A percentile compares a stretch with the other conserved stretches of the same genome.
Conservation (phyloP, 177 flowering plant genomes). For the Vitis hybrid region DNA sequence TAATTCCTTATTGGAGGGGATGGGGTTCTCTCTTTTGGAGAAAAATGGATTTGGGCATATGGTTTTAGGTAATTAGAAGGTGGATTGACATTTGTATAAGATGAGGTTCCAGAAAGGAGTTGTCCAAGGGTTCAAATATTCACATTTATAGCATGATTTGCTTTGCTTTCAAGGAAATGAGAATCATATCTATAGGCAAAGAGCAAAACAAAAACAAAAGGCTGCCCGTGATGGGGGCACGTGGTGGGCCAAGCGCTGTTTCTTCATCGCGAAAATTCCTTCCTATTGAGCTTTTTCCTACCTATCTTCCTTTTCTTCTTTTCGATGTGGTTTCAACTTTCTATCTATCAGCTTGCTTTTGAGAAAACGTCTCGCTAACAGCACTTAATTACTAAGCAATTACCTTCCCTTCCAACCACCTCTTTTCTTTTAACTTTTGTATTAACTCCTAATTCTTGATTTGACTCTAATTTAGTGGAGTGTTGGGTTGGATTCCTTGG, state of each 20-base stretch:
- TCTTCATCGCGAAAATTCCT: slow-evolving; percentile 7
- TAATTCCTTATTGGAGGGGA: too few species aligned
- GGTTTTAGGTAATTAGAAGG: too few species aligned
- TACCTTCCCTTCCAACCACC: too few species aligned
- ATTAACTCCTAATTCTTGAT: not conserved
- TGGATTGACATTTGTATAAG: too few species aligned
- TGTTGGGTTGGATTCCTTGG: too few species aligned
- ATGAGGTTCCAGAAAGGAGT: not conserved
- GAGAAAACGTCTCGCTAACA: too few species aligned
- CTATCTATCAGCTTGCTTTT: too few species aligned
- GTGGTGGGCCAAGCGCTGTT: not conserved
- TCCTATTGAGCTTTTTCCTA: slow-evolving; percentile 1
- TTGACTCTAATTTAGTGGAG: not conserved
- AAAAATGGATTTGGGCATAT: too few species aligned
- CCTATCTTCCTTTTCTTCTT: not conserved
- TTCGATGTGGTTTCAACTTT: not conserved
- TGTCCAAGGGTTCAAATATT: too few species aligned
- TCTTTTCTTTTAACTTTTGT: too few species aligned
- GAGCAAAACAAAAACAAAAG: not conserved
- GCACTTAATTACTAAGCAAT: too few species aligned
- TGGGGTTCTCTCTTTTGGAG: too few species aligned
- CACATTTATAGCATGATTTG: slow-evolving; percentile 5
- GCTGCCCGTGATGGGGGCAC: not conserved
- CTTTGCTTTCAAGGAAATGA: slow-evolving; percentile 14
- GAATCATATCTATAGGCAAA: not conserved